phyloP scores from a whole-genome alignment of 768 basidiomycete genomes.

The Mycena haematopus region DNA sequence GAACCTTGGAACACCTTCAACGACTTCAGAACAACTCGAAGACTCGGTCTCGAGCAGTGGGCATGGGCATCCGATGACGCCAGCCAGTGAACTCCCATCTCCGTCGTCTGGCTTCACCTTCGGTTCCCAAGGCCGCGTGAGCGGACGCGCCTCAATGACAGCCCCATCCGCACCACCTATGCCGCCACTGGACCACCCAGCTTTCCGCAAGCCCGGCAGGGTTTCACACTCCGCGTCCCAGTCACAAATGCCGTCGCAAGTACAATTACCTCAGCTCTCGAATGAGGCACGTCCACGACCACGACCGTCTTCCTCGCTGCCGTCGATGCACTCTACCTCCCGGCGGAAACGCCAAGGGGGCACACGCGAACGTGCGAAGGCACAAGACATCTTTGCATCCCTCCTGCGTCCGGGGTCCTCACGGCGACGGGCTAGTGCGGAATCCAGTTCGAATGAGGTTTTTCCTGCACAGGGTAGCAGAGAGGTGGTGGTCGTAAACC shows the following conservation, averaged over 20 bases:
- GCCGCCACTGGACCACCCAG: slow-evolving; percentile 24
- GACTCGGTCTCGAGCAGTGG: slow-evolving; percentile 21
- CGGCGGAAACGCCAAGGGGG: slow-evolving; percentile 17
- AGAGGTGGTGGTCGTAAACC: slow-evolving; percentile 10
- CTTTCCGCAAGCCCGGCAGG: slow-evolving; percentile 7
- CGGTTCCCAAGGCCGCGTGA: slow-evolving; percentile 18
- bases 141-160: slow-evolving; percentile 1
- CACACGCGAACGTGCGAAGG: slow-evolving; percentile 13
- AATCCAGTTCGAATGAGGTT: not conserved
- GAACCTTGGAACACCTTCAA: slow-evolving; percentile 21
- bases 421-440: slow-evolving; percentile 7
- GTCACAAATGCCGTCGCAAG: slow-evolving; percentile 6
- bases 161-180: slow-evolving; percentile 22
- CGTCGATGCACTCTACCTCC: slow-evolving; percentile 23
- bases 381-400: slow-evolving; percentile 26
- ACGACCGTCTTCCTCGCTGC: slow-evolving; percentile 24
- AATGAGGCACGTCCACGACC: not conserved
- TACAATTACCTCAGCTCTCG: not conserved
- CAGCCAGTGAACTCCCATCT: slow-evolving; percentile 18
- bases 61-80: slow-evolving; percentile 16
- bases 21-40: slow-evolving; percentile 22
- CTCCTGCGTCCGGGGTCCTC: slow-evolving; percentile 11
- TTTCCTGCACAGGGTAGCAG: not conserved
- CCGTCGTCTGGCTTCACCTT: slow-evolving; percentile 27
- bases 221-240: slow-evolving; percentile 1